Evolutionary conservation across 345 rosid genomes (phyloP).

Genomic region (Gossypium ekmanianum): DNA sequence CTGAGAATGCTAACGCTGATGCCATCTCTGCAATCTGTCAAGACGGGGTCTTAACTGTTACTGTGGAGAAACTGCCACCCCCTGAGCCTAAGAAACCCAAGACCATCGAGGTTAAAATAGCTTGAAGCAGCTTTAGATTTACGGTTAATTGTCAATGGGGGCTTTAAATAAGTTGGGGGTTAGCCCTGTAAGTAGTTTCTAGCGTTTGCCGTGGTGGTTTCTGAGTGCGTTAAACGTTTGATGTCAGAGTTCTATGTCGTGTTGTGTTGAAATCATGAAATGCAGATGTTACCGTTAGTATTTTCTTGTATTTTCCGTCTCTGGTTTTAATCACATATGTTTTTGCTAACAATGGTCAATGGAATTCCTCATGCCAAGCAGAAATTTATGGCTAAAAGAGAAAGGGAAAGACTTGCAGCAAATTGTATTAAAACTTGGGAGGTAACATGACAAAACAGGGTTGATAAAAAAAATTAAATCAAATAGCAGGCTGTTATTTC

Average conservation of each 20-base stretch:
- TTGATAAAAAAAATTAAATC: no score
- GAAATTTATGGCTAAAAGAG: no score
- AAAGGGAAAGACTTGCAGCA: neutral
- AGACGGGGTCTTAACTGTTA: slow-evolving; percentile 57
- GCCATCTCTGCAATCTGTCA: slow-evolving; percentile 42
- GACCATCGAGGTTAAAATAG: slow-evolving; percentile 51
- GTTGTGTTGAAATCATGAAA: neutral
- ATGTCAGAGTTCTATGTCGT: neutral
- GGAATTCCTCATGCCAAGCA: no score
- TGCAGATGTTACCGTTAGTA: neutral
- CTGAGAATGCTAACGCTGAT: slow-evolving; percentile 55
- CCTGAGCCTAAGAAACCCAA: slow-evolving; percentile 58
- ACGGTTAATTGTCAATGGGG: neutral
- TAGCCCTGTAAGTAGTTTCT: neutral
- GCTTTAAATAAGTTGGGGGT: neutral
- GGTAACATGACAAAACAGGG: neutral
- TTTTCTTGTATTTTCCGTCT: neutral
- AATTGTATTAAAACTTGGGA: neutral
- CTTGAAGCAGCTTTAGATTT: slow-evolving; percentile 16
- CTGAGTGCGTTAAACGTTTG: neutral
- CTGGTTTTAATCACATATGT: neutral
- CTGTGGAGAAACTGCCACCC: slow-evolving; percentile 51
- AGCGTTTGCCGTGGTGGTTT: neutral
- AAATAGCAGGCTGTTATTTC: neutral
- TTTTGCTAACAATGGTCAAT: no score